These are phyloP conservation scores for Dothistroma septosporum DNA, from an alignment of 2,329 filamentous ascomycete genomes.

Conservation along the genomic window DNA sequence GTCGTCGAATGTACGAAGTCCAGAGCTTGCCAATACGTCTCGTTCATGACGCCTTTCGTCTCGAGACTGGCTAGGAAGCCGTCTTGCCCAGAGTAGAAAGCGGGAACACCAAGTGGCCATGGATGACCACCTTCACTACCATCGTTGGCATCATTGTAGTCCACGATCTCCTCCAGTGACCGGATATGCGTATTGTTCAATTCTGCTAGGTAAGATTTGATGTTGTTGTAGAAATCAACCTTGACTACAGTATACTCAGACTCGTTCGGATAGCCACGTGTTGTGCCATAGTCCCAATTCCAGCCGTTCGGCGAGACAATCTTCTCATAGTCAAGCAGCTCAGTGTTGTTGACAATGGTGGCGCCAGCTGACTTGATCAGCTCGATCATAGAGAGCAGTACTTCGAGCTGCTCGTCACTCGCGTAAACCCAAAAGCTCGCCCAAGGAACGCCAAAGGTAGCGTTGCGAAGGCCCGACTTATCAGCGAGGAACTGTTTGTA, in stretches of 20 bases:
- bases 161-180: slow-evolving; percentile 61
- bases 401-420: slow-evolving; percentile 51
- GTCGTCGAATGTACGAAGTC: slow-evolving; percentile 56
- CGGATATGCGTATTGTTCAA: slow-evolving; percentile 58
- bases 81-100: slow-evolving; percentile 68
- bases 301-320: slow-evolving; percentile 65
- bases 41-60: slow-evolving; percentile 58
- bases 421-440: slow-evolving; percentile 64
- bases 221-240: slow-evolving; percentile 65
- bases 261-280: slow-evolving; percentile 63
- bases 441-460: slow-evolving; percentile 69
- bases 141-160: slow-evolving; percentile 57
- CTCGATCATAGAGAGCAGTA: slow-evolving; percentile 49
- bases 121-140: slow-evolving; percentile 64
- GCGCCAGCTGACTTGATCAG: slow-evolving; percentile 60
- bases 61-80: slow-evolving; percentile 61
- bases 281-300: slow-evolving; percentile 57
- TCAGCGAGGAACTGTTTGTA: slow-evolving; percentile 56
- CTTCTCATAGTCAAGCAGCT: slow-evolving; percentile 59
- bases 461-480: slow-evolving; percentile 54
- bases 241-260: slow-evolving; percentile 71
- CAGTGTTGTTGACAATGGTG: slow-evolving; percentile 64
- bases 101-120: slow-evolving; percentile 50
- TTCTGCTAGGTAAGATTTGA: slow-evolving; percentile 59
- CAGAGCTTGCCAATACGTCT: slow-evolving; percentile 65